A percentile compares a stretch with the other conserved stretches of the same genome.
Conservation (phyloP, 1,284 basidiomycete species). For the Phylloboletellus chloephorus region DNA sequence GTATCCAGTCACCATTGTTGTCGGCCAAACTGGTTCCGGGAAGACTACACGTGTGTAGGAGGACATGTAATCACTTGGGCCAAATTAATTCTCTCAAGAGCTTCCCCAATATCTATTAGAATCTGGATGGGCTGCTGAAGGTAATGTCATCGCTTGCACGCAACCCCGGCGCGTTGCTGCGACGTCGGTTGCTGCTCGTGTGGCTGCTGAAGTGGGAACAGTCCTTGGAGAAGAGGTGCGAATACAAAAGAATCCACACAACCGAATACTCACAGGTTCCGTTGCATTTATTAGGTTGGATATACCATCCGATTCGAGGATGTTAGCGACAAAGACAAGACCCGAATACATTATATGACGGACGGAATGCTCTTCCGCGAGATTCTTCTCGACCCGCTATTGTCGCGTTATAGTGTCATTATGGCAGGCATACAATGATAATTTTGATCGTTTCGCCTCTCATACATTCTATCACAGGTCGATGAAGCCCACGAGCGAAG, state of each 20-base stretch:
- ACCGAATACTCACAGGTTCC: background rate
- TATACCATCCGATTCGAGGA: slow-evolving; percentile 99
- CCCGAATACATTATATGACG: slow-evolving; percentile 94
- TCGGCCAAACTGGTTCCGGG: slow-evolving; percentile 95
- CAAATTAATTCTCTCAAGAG: slow-evolving; percentile 45
- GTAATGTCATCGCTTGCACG: slow-evolving; percentile 82
- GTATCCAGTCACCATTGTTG: slow-evolving; percentile 79
- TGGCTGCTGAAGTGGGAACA: slow-evolving; percentile 85
- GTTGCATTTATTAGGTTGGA: slow-evolving; percentile 61
- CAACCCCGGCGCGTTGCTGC: slow-evolving; percentile 95
- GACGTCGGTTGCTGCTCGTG: slow-evolving; percentile 87
- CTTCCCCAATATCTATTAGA: slow-evolving; percentile 92
- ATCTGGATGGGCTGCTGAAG: slow-evolving; percentile 80
- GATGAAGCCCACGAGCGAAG: slow-evolving; percentile 98
- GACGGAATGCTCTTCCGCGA: slow-evolving; percentile 98
- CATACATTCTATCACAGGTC: slow-evolving; percentile 46
- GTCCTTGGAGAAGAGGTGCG: slow-evolving; percentile 86
- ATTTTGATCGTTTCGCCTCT: slow-evolving; percentile 11
- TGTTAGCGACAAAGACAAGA: slow-evolving; percentile 72
- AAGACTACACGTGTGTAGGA: slow-evolving; percentile 88
- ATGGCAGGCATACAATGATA: slow-evolving; percentile 60
- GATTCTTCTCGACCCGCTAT: slow-evolving; percentile 81
- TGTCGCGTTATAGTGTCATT: slow-evolving; percentile 89
- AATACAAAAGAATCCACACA: background rate
- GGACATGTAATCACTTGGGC: background rate